These are phyloP conservation scores for Crithidia acanthocephali DNA, from an alignment of 208 protist species.

Conservation along the genomic window DNA sequence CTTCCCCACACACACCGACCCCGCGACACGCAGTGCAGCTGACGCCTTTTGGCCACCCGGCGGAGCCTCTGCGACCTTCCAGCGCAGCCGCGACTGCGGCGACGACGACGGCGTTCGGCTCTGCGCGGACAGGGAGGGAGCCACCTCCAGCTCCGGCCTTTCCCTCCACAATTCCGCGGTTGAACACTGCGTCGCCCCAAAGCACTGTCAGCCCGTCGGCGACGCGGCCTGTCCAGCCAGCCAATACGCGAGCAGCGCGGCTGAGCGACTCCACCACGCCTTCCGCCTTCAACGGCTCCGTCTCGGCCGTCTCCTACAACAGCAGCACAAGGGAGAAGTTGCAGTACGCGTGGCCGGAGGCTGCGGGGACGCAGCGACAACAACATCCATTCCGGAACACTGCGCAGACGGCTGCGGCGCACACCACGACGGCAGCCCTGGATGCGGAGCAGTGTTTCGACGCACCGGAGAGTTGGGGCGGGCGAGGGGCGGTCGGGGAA, in stretches of 20 bases:
- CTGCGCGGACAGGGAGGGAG: no score
- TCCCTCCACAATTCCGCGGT: background rate
- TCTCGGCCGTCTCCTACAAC: conserved; percentile 7
- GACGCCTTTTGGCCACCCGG: background rate
- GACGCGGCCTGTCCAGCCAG: background rate
- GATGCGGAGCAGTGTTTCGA: conserved; percentile 1
- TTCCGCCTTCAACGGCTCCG: background rate
- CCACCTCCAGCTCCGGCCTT: background rate
- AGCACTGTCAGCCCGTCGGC: background rate
- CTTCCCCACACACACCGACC: conserved; percentile 4
- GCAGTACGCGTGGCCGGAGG: background rate
- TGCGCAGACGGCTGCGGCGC: background rate
- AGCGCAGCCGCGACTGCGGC: background rate
- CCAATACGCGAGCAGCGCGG: background rate
- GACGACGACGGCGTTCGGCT: background rate
- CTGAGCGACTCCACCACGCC: background rate
- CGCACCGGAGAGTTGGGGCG: background rate
- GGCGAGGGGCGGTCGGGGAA: background rate
- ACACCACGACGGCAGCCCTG: background rate
- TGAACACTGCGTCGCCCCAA: background rate
- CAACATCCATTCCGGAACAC: background rate
- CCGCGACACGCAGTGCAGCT: conserved; percentile 4
- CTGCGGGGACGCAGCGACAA: background rate
- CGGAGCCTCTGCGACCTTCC: background rate
- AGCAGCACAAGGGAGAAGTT: background rate